These are phyloP conservation scores for Stephania cephalantha DNA, from an alignment of 164 flowering plant species.

Conservation along the genomic window DNA sequence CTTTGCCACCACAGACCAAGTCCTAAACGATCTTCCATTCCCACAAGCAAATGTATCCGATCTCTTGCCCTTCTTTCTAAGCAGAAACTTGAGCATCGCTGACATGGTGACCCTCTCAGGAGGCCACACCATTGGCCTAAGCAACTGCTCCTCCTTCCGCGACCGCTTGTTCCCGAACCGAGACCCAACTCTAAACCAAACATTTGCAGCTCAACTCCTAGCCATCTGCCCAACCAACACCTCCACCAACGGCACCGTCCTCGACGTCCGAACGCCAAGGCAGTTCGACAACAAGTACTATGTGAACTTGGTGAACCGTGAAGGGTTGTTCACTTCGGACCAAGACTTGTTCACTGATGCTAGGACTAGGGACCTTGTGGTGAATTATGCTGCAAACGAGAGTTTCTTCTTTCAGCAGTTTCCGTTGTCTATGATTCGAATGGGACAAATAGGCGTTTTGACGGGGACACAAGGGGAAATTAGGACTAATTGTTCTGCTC, in stretches of 20 bases:
- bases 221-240: conserved; percentile 25
- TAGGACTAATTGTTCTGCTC: conserved; percentile 43
- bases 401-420: conserved; percentile 45
- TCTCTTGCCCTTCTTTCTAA: no score
- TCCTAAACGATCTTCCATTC: no score
- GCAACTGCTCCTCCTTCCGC: no score
- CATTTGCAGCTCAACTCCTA: conserved; percentile 33
- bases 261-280: conserved; percentile 41
- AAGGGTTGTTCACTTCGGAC: conserved; percentile 60
- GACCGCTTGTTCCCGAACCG: no score
- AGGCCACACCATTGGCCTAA: no score
- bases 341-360: conserved; percentile 44
- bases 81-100: no score
- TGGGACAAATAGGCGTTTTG: conserved; percentile 47
- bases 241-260: conserved; percentile 26
- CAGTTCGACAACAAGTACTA: conserved; percentile 60
- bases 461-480: conserved; percentile 51
- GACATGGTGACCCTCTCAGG: no score
- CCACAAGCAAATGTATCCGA: no score
- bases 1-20: no score
- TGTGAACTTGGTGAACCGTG: conserved; percentile 49
- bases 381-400: conserved; percentile 38
- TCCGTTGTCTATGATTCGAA: conserved; percentile 37
- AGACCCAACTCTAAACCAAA: no score
- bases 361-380: conserved; percentile 39